A percentile compares a stretch with the other conserved stretches of the same genome.
These are phyloP conservation scores for Echeveria elegans DNA, from an alignment of 164 flowering plant genomes.

Conservation along the genomic window DNA sequence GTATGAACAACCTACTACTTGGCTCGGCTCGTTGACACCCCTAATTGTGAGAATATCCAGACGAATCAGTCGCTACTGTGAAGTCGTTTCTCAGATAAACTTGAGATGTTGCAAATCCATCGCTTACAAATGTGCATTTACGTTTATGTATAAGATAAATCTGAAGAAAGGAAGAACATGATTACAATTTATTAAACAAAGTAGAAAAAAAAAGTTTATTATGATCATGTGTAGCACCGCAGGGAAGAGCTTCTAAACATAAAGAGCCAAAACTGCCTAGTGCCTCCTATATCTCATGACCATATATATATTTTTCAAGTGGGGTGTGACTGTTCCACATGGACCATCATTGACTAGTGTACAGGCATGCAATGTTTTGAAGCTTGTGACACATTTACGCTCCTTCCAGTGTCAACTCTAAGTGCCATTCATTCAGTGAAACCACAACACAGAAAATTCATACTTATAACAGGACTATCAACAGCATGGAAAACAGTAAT, in stretches of 20 bases:
- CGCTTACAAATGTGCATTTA: too few relatives aligned
- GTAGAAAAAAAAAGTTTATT: not conserved
- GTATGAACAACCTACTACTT: too few relatives aligned
- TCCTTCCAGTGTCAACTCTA: not conserved
- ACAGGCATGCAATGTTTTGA: not conserved
- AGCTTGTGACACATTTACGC: slow-evolving; percentile 3
- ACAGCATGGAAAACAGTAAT: not conserved
- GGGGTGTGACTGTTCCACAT: not conserved
- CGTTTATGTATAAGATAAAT: too few relatives aligned
- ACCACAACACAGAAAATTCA: not conserved
- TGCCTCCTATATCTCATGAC: not conserved
- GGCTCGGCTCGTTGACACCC: too few relatives aligned
- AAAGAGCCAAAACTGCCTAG: not conserved
- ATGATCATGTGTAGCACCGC: not conserved
- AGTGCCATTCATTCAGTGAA: not conserved
- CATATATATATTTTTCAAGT: not conserved
- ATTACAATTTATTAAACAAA: too few relatives aligned
- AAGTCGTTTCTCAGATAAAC: too few relatives aligned
- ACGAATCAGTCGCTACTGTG: too few relatives aligned
- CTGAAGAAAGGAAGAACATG: too few relatives aligned
- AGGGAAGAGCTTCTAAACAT: not conserved
- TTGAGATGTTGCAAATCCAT: too few relatives aligned
- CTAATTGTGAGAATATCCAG: too few relatives aligned
- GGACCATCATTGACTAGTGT: not conserved
- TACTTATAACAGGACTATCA: not conserved